A percentile compares a stretch with the other conserved stretches of the same genome.
phyloP scores from a whole-genome alignment of 2,329 filamentous ascomycete genomes.

The Coniochaeta prunicola region DNA sequence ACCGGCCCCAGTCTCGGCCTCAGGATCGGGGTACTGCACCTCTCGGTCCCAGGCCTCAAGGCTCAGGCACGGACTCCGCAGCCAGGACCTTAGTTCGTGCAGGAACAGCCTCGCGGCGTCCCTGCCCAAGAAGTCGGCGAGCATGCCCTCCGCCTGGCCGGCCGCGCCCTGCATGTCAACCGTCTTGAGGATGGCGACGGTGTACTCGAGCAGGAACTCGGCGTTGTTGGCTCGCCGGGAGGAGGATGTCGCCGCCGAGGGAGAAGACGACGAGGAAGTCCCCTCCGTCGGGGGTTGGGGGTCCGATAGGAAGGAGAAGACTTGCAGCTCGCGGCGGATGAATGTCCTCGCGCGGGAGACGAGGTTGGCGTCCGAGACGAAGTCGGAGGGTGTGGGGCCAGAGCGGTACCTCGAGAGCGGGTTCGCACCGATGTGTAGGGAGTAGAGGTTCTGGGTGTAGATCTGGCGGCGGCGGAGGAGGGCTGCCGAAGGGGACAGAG shows the following conservation, averaged over 20 bases:
- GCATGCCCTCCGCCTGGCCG: slow-evolving; percentile 71
- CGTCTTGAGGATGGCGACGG: slow-evolving; percentile 74
- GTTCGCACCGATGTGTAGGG: slow-evolving; percentile 77
- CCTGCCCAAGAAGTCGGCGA: slow-evolving; percentile 71
- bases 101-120: slow-evolving; percentile 69
- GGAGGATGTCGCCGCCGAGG: neutral
- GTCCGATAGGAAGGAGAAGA: slow-evolving; percentile 63
- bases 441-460: slow-evolving; percentile 67
- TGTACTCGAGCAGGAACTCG: slow-evolving; percentile 81
- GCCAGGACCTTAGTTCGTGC: slow-evolving; percentile 77
- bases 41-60: slow-evolving; percentile 73
- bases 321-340: slow-evolving; percentile 75
- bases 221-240: slow-evolving; percentile 52
- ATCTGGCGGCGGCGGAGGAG: slow-evolving; percentile 60
- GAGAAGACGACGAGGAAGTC: neutral
- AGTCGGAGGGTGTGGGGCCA: slow-evolving; percentile 54
- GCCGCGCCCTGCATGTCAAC: slow-evolving; percentile 73
- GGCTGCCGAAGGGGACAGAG: slow-evolving; percentile 20
- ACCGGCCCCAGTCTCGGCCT: neutral
- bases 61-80: slow-evolving; percentile 69
- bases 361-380: slow-evolving; percentile 58
- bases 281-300: neutral
- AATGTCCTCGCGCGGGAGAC: slow-evolving; percentile 72
- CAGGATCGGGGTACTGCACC: slow-evolving; percentile 57
- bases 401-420: slow-evolving; percentile 62